A percentile compares a stretch with the other conserved stretches of the same genome.
phyloP scores from a whole-genome alignment of 108 stramenopile genomes.

The Nitzschia sp. region DNA sequence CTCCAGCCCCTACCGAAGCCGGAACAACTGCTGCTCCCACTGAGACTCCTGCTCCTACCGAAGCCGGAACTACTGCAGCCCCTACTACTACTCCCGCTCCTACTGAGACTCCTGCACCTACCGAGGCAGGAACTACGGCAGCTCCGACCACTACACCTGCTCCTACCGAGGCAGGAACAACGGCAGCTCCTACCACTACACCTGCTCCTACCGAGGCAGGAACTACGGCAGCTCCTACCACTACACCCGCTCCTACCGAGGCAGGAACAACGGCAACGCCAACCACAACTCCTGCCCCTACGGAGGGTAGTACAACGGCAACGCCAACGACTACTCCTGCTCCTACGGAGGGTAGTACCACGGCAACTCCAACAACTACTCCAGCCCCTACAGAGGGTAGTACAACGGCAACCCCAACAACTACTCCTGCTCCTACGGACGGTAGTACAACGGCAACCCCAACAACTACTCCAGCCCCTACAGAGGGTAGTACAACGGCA shows the following conservation, averaged over 20 bases:
- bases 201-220: too few relatives aligned
- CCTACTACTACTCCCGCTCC: not conserved
- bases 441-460: not conserved
- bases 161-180: too few relatives aligned
- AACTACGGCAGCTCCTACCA: not conserved
- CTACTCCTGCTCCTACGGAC: not conserved
- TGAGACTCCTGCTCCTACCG: not conserved
- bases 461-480: not conserved
- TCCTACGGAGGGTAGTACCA: slow-evolving; percentile 4
- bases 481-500: not conserved
- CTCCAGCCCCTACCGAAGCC: not conserved
- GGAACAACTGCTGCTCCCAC: not conserved
- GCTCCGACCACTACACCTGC: too few relatives aligned
- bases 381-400: not conserved
- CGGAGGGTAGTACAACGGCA: not conserved
- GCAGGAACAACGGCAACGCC: slow-evolving; percentile 2
- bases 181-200: too few relatives aligned
- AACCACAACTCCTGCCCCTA: not conserved
- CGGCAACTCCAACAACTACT: slow-evolving; percentile 13
- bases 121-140: not conserved
- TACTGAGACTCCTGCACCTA: not conserved
- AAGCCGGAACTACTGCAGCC: not conserved
- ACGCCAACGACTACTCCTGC: not conserved
- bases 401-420: not conserved
- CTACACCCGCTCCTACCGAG: slow-evolving; percentile 1